Conservation (phyloP, 169 alveolate genomes). For the Plasmodium malariae region DNA sequence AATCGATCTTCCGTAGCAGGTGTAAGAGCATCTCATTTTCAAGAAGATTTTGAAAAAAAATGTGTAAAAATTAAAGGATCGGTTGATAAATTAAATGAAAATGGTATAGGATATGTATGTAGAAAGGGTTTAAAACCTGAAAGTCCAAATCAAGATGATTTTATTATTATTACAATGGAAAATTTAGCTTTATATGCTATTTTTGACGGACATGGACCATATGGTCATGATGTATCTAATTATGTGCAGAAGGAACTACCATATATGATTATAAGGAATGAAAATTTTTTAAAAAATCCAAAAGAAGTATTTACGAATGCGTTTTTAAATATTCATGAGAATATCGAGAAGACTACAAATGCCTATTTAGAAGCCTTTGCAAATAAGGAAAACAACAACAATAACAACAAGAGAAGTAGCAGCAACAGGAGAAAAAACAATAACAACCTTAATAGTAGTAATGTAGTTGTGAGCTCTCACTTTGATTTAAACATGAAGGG, state of each 20-base stretch:
- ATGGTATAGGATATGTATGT: constrained; percentile 88
- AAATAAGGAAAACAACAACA: not conserved
- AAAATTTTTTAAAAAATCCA: constrained; percentile 71
- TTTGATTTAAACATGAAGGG: not conserved
- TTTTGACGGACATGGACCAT: constrained; percentile 94
- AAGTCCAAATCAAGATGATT: constrained; percentile 92
- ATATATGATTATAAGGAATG: constrained; percentile 62
- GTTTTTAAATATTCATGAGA: constrained; percentile 65
- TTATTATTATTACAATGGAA: constrained; percentile 79
- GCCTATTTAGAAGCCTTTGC: constrained; percentile 36
- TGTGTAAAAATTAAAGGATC: constrained; percentile 76
- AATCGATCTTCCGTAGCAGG: constrained; percentile 75
- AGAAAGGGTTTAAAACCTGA: constrained; percentile 92
- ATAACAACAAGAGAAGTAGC: not conserved
- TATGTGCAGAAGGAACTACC: constrained; percentile 88
- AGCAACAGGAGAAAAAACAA: not conserved
- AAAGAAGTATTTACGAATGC: constrained; percentile 70
- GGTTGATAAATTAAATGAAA: constrained; percentile 61
- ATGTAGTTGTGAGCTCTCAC: not conserved
- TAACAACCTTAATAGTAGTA: too few relatives aligned
- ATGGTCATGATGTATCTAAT: constrained; percentile 90
- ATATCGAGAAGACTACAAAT: constrained; percentile 41
- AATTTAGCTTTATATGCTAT: constrained; percentile 87
- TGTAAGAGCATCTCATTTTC: constrained; percentile 76
- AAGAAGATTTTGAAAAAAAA: constrained; percentile 76